A percentile compares a stretch with the other conserved stretches of the same genome.
These are phyloP conservation scores for Boletus tomentosulus DNA, from an alignment of 768 basidiomycete species.

Conservation along the genomic window DNA sequence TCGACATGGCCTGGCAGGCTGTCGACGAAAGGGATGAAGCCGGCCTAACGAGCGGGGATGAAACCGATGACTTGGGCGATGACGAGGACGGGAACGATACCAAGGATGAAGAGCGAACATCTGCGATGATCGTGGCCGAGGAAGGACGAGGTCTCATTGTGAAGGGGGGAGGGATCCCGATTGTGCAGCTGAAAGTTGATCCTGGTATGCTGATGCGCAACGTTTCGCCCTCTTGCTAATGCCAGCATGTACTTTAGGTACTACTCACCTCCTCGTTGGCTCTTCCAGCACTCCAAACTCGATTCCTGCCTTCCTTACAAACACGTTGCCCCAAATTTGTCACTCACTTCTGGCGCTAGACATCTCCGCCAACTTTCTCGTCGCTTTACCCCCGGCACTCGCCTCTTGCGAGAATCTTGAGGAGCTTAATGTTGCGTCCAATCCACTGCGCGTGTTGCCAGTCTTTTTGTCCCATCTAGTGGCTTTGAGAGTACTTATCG, in stretches of 20 bases:
- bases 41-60: conserved; percentile 51
- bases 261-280: conserved; percentile 91
- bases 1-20: conserved; percentile 70
- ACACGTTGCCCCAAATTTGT: conserved; percentile 65
- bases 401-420: conserved; percentile 79
- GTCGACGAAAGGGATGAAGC: conserved; percentile 70
- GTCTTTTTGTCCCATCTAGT: conserved; percentile 74
- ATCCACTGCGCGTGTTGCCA: conserved; percentile 90
- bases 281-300: conserved; percentile 72
- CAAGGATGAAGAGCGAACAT: conserved; percentile 65
- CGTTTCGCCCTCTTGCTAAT: background rate
- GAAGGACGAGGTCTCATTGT: conserved; percentile 84
- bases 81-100: conserved; percentile 48
- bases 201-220: conserved; percentile 51
- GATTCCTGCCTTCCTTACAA: conserved; percentile 71
- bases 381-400: conserved; percentile 78
- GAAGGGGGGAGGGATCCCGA: conserved; percentile 58
- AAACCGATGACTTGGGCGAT: conserved; percentile 48
- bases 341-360: conserved; percentile 86
- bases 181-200: conserved; percentile 60
- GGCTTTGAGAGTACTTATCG: conserved; percentile 82
- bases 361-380: conserved; percentile 84
- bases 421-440: conserved; percentile 90
- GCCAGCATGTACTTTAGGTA: conserved; percentile 46
- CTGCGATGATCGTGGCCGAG: conserved; percentile 74